Conservation (phyloP, 2,329 filamentous ascomycete genomes). For the Dothiorella sarmentorum region DNA sequence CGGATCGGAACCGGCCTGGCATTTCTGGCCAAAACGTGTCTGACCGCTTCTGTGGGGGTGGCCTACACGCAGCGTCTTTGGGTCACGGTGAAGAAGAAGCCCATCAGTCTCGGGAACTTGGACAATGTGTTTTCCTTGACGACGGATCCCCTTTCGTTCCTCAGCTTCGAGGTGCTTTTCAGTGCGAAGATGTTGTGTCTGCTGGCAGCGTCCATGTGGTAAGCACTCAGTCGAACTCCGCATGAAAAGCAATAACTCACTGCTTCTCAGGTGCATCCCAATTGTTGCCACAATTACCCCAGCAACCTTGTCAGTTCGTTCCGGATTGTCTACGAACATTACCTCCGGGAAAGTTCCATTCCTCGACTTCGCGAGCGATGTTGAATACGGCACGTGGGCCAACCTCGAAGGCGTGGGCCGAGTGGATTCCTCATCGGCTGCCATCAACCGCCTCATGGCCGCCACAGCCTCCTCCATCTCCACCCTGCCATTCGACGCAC, state of each 20-base stretch:
- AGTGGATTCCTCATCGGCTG: background rate
- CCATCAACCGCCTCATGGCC: background rate
- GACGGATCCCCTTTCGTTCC: background rate
- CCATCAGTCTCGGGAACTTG: background rate
- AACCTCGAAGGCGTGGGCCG: background rate
- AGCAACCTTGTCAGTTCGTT: background rate
- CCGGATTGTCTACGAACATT: background rate
- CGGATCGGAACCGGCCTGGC: background rate
- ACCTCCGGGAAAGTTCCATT: background rate
- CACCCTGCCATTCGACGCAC: background rate
- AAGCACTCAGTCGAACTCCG: background rate
- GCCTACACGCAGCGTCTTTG: constrained; percentile 1
- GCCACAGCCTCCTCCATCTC: background rate
- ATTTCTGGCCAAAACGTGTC: background rate
- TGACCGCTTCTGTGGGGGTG: background rate
- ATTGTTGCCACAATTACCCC: background rate
- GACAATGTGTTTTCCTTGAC: constrained; percentile 6
- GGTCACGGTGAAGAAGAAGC: background rate
- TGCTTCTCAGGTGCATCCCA: background rate
- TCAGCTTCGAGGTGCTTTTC: background rate
- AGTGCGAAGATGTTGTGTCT: background rate
- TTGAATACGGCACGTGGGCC: no score
- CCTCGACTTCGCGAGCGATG: background rate
- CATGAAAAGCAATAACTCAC: background rate
- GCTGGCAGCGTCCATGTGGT: background rate